Percentiles rank a stretch among this genome's conserved stretches.
These are phyloP conservation scores for Neurospora sp. DNA, from an alignment of 495 filamentous ascomycete genomes.

Conservation along the genomic window DNA sequence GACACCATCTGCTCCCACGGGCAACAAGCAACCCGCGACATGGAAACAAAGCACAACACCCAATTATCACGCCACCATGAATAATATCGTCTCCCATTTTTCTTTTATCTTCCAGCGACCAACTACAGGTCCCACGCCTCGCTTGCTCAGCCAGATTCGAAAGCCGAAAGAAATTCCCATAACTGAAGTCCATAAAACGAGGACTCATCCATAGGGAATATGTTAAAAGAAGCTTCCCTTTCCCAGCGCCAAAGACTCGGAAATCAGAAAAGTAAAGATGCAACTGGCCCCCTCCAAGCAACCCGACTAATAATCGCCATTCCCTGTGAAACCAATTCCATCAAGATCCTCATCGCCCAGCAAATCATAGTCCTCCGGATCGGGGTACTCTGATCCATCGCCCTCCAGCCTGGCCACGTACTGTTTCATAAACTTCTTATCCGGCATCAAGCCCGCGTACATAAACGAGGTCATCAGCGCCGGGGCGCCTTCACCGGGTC, in stretches of 20 bases:
- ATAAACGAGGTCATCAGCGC: conserved; percentile 29
- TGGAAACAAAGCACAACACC: background rate
- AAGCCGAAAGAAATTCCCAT: background rate
- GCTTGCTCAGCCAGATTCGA: background rate
- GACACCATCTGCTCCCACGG: background rate
- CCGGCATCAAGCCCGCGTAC: conserved; percentile 34
- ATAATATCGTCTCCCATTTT: background rate
- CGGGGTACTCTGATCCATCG: conserved; percentile 15
- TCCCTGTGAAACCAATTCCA: background rate
- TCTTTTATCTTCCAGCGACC: background rate
- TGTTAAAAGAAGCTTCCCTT: background rate
- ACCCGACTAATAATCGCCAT: background rate
- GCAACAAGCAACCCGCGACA: background rate
- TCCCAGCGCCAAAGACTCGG: background rate
- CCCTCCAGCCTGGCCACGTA: conserved; percentile 14
- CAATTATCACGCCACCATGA: background rate
- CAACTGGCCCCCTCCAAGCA: background rate
- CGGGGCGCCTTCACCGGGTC: conserved; percentile 4
- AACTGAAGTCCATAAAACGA: background rate
- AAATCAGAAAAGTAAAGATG: background rate
- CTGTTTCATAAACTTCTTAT: conserved; percentile 27
- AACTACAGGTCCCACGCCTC: background rate
- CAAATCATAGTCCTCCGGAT: conserved; percentile 4
- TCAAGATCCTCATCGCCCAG: background rate
- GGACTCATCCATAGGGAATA: background rate